phyloP scores from a whole-genome alignment of 164 flowering plant genomes.

The Magnolia changhungtana region DNA sequence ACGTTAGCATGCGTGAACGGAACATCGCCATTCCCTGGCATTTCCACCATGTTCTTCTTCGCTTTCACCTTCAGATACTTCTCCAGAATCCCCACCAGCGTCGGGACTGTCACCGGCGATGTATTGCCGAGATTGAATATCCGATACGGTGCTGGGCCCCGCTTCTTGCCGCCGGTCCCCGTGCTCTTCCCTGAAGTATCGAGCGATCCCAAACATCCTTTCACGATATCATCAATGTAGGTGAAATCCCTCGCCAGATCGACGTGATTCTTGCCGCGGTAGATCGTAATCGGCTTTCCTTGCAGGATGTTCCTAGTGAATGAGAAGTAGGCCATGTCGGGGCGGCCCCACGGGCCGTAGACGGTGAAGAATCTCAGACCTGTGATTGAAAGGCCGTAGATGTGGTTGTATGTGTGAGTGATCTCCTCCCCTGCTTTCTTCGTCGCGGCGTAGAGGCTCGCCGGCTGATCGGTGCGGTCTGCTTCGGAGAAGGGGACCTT shows the following conservation, averaged over 20 bases:
- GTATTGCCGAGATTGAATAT: constrained; percentile 23
- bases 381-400: constrained; percentile 22
- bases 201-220: constrained; percentile 20
- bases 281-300: constrained; percentile 22
- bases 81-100: constrained; percentile 16
- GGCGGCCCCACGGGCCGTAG: constrained; percentile 26
- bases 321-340: constrained; percentile 25
- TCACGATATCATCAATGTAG: constrained; percentile 21
- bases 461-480: constrained; percentile 23
- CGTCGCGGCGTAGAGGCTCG: constrained; percentile 20
- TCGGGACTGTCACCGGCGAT: constrained; percentile 22
- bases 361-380: constrained; percentile 23
- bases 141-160: constrained; percentile 20
- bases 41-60: constrained; percentile 20
- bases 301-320: constrained; percentile 23
- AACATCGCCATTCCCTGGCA: constrained; percentile 26
- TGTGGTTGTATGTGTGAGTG: constrained; percentile 27
- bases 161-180: constrained; percentile 22
- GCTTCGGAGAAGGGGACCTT: constrained; percentile 21
- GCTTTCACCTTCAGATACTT: constrained; percentile 19
- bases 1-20: constrained; percentile 23
- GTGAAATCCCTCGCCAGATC: constrained; percentile 24
- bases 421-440: constrained; percentile 26
- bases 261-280: constrained; percentile 14
- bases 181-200: constrained; percentile 21